Percentiles rank a stretch among this genome's conserved stretches.
phyloP scores from a whole-genome alignment of 169 alveolate species.

The Blepharisma undulans region DNA sequence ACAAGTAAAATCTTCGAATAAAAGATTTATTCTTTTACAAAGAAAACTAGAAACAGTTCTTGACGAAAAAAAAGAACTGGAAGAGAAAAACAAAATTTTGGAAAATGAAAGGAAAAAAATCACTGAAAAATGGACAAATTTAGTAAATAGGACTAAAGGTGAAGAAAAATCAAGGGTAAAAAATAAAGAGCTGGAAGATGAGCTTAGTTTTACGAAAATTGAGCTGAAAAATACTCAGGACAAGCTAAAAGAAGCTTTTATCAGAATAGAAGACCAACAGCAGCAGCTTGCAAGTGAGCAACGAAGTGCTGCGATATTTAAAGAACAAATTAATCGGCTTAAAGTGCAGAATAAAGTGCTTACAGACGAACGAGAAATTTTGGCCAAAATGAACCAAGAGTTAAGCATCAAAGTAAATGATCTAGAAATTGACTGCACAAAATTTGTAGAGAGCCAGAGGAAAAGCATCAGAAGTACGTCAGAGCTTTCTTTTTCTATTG shows the following conservation, averaged over 20 bases:
- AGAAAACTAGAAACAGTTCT: neutral
- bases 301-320: neutral
- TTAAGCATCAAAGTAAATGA: neutral
- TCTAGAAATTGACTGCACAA: neutral
- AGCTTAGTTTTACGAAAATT: neutral
- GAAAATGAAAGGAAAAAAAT: conserved; percentile 5
- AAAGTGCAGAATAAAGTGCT: neutral
- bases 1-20: neutral
- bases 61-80: neutral
- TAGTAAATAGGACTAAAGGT: neutral
- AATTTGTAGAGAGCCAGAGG: neutral
- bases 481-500: neutral
- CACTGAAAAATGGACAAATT: neutral
- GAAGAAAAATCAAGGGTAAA: neutral
- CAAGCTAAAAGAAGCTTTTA: neutral
- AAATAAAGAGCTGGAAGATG: conserved; percentile 24
- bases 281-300: neutral
- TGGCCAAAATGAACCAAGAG: neutral
- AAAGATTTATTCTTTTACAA: neutral
- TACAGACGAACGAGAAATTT: neutral
- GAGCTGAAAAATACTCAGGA: neutral
- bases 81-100: conserved; percentile 8
- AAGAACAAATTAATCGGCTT: neutral
- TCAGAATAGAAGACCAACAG: neutral
- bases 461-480: neutral